Evolutionary conservation across 140 eudicot genomes (phyloP).

Genomic region (Erigeron philadelphicus): DNA sequence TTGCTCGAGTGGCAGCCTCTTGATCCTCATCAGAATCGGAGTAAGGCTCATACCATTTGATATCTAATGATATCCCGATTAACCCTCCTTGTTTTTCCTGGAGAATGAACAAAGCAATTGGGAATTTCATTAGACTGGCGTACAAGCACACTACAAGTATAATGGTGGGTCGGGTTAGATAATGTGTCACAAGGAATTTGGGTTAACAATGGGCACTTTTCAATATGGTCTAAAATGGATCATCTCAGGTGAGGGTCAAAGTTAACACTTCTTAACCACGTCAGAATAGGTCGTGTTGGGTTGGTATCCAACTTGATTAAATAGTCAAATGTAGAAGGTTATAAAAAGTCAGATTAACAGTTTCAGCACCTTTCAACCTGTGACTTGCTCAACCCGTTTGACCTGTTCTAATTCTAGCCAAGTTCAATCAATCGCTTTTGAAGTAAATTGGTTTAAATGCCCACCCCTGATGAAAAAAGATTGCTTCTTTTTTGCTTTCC

Average conservation of each 20-base stretch:
- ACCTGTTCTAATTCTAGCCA: background rate
- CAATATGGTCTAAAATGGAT: background rate
- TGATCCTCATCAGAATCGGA: conserved; percentile 61
- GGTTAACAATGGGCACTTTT: background rate
- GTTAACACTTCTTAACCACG: background rate
- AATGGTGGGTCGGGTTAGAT: too few species aligned
- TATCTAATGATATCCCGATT: conserved; percentile 73
- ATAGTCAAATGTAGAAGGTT: background rate
- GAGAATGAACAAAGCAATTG: background rate
- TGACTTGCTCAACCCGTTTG: background rate
- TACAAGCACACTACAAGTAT: too few species aligned
- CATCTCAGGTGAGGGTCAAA: background rate
- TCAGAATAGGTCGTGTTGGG: background rate
- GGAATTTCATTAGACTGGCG: background rate
- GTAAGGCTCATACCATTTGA: conserved; percentile 83
- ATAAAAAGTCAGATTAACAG: background rate
- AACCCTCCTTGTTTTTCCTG: conserved; percentile 67
- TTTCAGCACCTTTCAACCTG: background rate
- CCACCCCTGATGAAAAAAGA: too few species aligned
- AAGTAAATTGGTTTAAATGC: background rate
- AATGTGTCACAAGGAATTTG: background rate
- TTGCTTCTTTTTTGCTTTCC: too few species aligned
- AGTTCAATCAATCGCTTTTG: background rate
- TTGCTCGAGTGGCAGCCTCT: conserved; percentile 82
- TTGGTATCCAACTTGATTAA: background rate